These are phyloP conservation scores for Trifolium fragiferum DNA, from an alignment of 306 rosid species.

Conservation along the genomic window DNA sequence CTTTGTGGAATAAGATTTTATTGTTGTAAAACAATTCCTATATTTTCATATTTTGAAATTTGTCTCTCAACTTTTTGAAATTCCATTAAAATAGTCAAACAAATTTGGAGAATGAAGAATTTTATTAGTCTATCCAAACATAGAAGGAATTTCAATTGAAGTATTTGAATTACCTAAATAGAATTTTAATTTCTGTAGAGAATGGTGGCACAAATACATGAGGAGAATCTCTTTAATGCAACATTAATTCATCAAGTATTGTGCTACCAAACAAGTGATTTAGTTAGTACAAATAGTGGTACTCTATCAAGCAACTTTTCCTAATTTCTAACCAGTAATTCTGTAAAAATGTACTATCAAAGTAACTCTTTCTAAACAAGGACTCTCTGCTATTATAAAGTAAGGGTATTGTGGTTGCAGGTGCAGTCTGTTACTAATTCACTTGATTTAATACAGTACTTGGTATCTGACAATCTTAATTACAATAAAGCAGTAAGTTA, in stretches of 20 bases:
- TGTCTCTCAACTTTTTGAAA: no score
- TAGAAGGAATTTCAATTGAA: no score
- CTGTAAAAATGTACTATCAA: slow-evolving; percentile 29
- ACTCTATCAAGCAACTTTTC: not conserved
- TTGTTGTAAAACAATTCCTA: no score
- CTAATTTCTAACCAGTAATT: slow-evolving; percentile 8
- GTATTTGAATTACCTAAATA: no score
- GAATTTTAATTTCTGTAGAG: no score
- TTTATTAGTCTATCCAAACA: no score
- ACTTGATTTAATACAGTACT: slow-evolving; percentile 35
- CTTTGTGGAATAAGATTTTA: no score
- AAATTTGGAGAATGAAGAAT: no score
- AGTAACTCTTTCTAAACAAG: slow-evolving; percentile 33
- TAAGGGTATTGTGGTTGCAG: slow-evolving; percentile 45
- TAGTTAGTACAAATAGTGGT: slow-evolving; percentile 17
- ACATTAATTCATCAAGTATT: slow-evolving; percentile 7
- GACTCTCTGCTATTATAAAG: slow-evolving; percentile 17
- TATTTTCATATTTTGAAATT: no score
- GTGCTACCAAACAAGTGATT: not conserved
- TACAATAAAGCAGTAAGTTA: slow-evolving; percentile 39
- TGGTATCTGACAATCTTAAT: slow-evolving; percentile 35
- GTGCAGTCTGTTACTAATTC: slow-evolving; percentile 35
- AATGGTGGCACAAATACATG: no score
- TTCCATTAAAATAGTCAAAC: no score
- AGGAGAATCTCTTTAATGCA: slow-evolving; percentile 9